Evolutionary conservation across 257 asterid species (phyloP).

Genomic region (Ocimum tenuiflorum): DNA sequence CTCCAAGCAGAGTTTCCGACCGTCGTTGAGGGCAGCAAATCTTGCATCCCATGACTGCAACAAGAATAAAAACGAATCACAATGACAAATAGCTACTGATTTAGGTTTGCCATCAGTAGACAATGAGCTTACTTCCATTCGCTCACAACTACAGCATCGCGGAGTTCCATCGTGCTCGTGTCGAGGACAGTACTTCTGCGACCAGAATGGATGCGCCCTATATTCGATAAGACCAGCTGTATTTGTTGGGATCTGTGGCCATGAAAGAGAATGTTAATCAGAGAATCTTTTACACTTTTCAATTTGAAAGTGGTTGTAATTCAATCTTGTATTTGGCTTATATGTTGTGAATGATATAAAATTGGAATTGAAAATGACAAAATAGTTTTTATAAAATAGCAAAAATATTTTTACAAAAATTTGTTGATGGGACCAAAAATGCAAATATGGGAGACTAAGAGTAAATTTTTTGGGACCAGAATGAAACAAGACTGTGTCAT

Average conservation of each 20-base stretch:
- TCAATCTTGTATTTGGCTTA: no score
- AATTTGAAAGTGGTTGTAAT: neutral
- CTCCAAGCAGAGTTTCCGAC: constrained; percentile 89
- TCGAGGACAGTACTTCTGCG: constrained; percentile 92
- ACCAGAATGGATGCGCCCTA: constrained; percentile 95
- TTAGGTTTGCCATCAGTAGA: neutral
- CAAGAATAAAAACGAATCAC: constrained; percentile 13
- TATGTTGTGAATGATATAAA: no score
- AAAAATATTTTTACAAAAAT: no score
- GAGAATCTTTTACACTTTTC: neutral
- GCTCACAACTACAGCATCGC: constrained; percentile 97
- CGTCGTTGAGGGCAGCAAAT: constrained; percentile 71
- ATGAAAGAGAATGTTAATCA: constrained; percentile 4
- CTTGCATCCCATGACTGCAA: constrained; percentile 61
- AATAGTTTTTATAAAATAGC: no score
- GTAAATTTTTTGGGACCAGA: no score
- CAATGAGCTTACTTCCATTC: constrained; percentile 64
- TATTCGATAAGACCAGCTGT: constrained; percentile 90
- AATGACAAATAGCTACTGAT: neutral
- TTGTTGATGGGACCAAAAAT: no score
- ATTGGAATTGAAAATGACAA: no score
- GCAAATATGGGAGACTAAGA: no score
- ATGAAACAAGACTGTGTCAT: no score
- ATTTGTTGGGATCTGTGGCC: constrained; percentile 77
- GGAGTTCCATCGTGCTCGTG: constrained; percentile 96